These are phyloP conservation scores for Nicotiana benthamiana DNA, from an alignment of 257 asterid genomes.

Conservation along the genomic window DNA sequence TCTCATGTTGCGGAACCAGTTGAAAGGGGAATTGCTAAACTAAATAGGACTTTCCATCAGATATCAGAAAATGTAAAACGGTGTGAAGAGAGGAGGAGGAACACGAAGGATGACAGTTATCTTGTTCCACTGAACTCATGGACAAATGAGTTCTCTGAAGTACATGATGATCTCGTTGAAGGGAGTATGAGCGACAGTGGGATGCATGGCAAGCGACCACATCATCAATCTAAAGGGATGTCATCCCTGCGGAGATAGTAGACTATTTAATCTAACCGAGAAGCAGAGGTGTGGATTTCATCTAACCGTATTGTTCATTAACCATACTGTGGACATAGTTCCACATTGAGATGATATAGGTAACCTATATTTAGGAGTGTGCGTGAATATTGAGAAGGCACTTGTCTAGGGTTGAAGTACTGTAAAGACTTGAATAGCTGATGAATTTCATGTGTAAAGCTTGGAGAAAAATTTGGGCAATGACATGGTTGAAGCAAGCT, in stretches of 20 bases:
- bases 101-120: conserved; percentile 71
- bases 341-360: neutral
- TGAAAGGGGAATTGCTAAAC: conserved; percentile 84
- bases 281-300: neutral
- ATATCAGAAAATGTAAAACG: conserved; percentile 86
- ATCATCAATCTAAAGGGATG: conserved; percentile 28
- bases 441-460: neutral
- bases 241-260: conserved; percentile 35
- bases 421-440: conserved; percentile 1
- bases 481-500: neutral
- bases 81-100: conserved; percentile 53
- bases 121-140: conserved; percentile 70
- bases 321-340: neutral
- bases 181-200: conserved; percentile 85
- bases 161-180: conserved; percentile 47
- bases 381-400: neutral
- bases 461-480: neutral
- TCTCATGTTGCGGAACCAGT: conserved; percentile 91
- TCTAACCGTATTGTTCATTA: conserved; percentile 1
- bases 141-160: conserved; percentile 61
- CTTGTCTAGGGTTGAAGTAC: neutral
- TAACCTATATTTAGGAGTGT: neutral
- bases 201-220: conserved; percentile 36
- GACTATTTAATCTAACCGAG: conserved; percentile 26
- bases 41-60: conserved; percentile 73